Conservation (phyloP, 306 rosid species). For the Cicer chorassanicum region DNA sequence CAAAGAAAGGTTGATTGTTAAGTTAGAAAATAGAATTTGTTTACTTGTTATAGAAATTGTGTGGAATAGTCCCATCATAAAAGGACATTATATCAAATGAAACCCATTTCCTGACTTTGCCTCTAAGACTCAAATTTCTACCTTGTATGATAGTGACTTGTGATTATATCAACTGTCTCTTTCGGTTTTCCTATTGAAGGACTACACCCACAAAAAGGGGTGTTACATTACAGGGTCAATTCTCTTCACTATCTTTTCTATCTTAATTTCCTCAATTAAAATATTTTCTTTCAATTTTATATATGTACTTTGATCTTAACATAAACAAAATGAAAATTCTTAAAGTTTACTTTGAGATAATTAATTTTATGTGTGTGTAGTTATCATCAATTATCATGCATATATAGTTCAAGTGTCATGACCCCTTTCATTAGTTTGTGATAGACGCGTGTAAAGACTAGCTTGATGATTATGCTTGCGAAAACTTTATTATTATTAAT, state of each 20-base stretch:
- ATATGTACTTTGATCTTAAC: background rate
- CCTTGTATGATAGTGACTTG: conserved; percentile 58
- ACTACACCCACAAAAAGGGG: conserved; percentile 83
- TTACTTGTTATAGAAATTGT: conserved; percentile 52
- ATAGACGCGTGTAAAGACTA: too few relatives aligned
- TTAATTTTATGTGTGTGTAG: background rate
- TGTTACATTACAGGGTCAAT: conserved; percentile 55
- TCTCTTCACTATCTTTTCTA: conserved; percentile 62
- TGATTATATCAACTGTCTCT: conserved; percentile 63
- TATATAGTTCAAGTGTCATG: too few relatives aligned
- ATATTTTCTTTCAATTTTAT: conserved; percentile 2
- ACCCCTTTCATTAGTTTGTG: too few relatives aligned
- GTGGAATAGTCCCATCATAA: conserved; percentile 81
- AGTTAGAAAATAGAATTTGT: conserved; percentile 49
- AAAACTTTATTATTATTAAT: too few relatives aligned
- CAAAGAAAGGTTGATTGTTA: conserved; percentile 60
- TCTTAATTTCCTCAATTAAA: background rate
- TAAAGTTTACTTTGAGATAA: background rate
- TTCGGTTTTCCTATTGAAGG: conserved; percentile 68
- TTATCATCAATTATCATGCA: too few relatives aligned
- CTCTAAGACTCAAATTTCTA: conserved; percentile 16
- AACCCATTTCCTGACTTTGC: conserved; percentile 52
- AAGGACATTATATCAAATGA: conserved; percentile 39
- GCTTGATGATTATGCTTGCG: too few relatives aligned
- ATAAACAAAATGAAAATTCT: background rate